Conservation (phyloP, 176 grass and related monocot genomes). For the Areca catechu region DNA sequence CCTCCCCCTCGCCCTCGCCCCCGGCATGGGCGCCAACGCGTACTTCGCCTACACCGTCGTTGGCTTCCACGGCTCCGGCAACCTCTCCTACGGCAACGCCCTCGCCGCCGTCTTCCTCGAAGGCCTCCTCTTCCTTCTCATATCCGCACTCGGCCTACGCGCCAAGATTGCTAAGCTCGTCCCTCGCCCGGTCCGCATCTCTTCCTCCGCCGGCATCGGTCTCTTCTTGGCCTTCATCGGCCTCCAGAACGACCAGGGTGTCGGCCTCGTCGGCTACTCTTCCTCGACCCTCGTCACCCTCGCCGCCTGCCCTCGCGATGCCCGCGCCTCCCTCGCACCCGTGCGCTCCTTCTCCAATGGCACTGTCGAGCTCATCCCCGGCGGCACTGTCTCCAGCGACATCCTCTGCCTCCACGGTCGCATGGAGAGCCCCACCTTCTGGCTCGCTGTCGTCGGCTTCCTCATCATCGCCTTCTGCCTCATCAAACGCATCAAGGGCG, state of each 20-base stretch:
- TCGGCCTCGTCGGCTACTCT: constrained; percentile 8
- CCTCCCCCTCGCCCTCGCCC: constrained; percentile 10
- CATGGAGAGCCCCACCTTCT: constrained; percentile 3
- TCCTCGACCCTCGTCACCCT: constrained; percentile 15
- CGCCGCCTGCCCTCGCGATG: constrained; percentile 9
- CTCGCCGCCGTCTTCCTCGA: constrained; percentile 11
- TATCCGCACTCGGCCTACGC: constrained; percentile 2
- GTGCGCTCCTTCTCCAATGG: constrained; percentile 4
- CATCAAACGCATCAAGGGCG: constrained; percentile 2
- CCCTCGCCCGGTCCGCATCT: constrained; percentile 1
- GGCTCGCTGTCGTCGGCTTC: constrained; percentile 6
- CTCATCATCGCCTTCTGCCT: constrained; percentile 7
- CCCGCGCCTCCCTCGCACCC: constrained; percentile 1
- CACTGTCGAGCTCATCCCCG: constrained; percentile 2
- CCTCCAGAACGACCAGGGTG: constrained; percentile 5
- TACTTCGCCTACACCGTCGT: constrained; percentile 14
- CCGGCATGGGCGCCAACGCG: constrained; percentile 13
- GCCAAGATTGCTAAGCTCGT: constrained; percentile 3
- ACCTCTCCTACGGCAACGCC: constrained; percentile 1
- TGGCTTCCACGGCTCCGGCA: constrained; percentile 8
- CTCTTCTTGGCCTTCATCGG: constrained; percentile 16
- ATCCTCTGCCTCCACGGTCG: constrained; percentile 4
- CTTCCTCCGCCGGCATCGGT: constrained; percentile 12
- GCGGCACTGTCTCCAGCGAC: constrained; percentile 4
- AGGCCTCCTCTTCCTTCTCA: constrained; percentile 2